Conservation (phyloP, 352 stramenopile genomes). For the Vaucheria bursata region DNA sequence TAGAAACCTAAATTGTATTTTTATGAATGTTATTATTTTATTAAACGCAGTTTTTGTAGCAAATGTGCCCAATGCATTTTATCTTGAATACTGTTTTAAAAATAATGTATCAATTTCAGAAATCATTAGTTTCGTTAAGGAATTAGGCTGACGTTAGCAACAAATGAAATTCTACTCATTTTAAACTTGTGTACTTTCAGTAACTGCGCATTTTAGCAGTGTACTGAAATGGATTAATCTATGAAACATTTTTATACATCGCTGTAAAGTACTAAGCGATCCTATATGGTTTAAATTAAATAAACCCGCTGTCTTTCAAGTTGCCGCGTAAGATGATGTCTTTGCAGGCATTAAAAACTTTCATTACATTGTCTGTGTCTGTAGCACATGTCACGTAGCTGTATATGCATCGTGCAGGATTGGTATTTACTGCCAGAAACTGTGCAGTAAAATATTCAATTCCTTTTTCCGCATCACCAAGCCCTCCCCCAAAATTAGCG, state of each 20-base stretch:
- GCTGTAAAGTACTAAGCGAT: neutral
- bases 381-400: constrained; percentile 89
- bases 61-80: too few species aligned
- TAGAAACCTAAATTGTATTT: neutral
- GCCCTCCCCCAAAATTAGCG: constrained; percentile 66
- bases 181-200: neutral
- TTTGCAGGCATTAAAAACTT: constrained; percentile 93
- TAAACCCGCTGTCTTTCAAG: constrained; percentile 51
- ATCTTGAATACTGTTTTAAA: too few species aligned
- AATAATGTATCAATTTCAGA: too few species aligned
- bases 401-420: constrained; percentile 78
- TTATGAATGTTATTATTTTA: neutral
- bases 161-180: neutral
- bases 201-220: neutral
- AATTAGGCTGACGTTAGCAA: neutral
- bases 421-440: constrained; percentile 78
- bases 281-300: neutral
- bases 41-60: too few species aligned
- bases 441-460: constrained; percentile 64
- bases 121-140: neutral
- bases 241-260: neutral
- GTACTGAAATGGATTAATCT: neutral
- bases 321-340: constrained; percentile 86
- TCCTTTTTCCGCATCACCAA: constrained; percentile 67
- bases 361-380: constrained; percentile 87